Base-by-base conservation (phyloP, 768 basidiomycete species). In the Hirschioporus abietinus region DNA sequence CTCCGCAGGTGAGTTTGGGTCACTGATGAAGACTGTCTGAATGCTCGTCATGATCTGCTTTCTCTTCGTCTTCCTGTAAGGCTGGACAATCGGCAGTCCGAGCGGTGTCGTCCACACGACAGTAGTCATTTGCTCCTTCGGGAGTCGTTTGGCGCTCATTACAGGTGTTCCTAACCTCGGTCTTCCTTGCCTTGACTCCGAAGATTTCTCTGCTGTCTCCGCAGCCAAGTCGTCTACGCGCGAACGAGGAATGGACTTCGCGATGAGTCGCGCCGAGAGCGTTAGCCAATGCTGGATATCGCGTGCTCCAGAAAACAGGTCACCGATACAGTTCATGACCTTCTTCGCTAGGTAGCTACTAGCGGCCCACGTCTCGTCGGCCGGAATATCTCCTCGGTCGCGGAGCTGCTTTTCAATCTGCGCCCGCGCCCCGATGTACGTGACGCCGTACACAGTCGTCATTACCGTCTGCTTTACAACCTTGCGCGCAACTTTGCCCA, bases 381-480 rank as follows among this genome's bases (percentile, higher is more conserved):
- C 76, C 1, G 85, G 82, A 27, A 96, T 81, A 67, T 91, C 90
- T 26, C 86, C 85, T 65, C 89, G 81, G 65, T 92, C 92, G 70
- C 82, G 85, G 52, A 99, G 78, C 78, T 98, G 95, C 72, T 78
- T 90, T 77, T 95, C 92, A 65, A 99, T 97, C 78, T 99, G 97
- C 9, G 93, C 93, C 58, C 94, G 86, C 24, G 97, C 97, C 36
- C 97, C 97, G 65, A 98, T 79, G 78, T 89, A 96, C 0, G 97
- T 99, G 18, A 99, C 96, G 24, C 97, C 96, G 74, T 99, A 99
- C 35, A 99, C 96, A 1, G 96, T 98, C 0, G 96, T 99, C 97
- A 99, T 99, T 70, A 98, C 93, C 25, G 97, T 98, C 80, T 99
- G 96, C 82, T 99, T 99, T 71, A 99, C 96, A 20, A 97, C 90